These are phyloP conservation scores for Alectoria sarmentosa DNA, from an alignment of 495 filamentous ascomycete species.

Conservation along the genomic window DNA sequence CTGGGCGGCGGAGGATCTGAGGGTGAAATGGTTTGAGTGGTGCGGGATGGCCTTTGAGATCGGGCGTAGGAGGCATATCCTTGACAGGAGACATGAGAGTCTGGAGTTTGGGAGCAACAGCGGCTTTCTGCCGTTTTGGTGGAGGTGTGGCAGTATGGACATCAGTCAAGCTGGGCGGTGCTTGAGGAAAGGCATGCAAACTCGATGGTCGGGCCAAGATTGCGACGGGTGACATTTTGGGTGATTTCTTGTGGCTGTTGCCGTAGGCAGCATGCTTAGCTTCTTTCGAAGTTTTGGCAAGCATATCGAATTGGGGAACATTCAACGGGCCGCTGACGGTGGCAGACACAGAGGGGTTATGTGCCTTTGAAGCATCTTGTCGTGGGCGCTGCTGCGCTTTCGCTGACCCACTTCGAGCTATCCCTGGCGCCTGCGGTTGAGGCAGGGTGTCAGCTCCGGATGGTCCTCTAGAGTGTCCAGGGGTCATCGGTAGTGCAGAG, in stretches of 20 bases:
- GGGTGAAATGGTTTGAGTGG: slow-evolving; percentile 49
- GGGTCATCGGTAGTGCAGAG: slow-evolving; percentile 25
- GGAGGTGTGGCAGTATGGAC: slow-evolving; percentile 14
- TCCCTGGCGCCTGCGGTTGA: background rate
- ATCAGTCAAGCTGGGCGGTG: slow-evolving; percentile 2
- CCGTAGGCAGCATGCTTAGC: slow-evolving; percentile 2
- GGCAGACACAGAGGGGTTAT: slow-evolving; percentile 32
- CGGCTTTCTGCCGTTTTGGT: slow-evolving; percentile 22
- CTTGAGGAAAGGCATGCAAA: slow-evolving; percentile 13
- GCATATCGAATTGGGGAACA: slow-evolving; percentile 41
- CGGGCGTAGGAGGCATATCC: slow-evolving; percentile 16
- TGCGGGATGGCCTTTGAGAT: slow-evolving; percentile 23
- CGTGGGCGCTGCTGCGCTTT: slow-evolving; percentile 9
- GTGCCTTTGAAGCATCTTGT: slow-evolving; percentile 3
- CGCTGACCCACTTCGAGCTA: slow-evolving; percentile 2
- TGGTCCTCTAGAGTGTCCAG: slow-evolving; percentile 20
- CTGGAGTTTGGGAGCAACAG: slow-evolving; percentile 19
- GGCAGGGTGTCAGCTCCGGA: slow-evolving; percentile 8
- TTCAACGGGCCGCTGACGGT: slow-evolving; percentile 48
- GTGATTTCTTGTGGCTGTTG: slow-evolving; percentile 11
- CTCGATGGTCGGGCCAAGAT: slow-evolving; percentile 24
- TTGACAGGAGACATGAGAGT: slow-evolving; percentile 12
- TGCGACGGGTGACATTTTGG: slow-evolving; percentile 17
- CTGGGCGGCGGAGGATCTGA: slow-evolving; percentile 51
- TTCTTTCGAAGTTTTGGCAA: slow-evolving; percentile 11